Conservation (phyloP, 805 yeast species). For the Schwanniomyces polymorphus region DNA sequence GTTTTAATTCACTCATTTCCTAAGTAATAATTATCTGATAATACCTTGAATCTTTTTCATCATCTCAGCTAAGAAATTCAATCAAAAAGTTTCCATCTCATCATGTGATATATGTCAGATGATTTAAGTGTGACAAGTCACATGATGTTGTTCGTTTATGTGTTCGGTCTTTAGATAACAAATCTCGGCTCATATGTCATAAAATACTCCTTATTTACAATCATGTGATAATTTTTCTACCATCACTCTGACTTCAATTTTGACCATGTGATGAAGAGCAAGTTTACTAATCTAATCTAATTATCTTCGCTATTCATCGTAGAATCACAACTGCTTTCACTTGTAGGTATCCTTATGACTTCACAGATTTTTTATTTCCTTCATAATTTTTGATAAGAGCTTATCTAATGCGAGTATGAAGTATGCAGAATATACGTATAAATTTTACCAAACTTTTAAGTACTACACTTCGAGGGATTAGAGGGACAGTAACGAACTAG, state of each 20-base stretch:
- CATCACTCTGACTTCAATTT: too few relatives aligned
- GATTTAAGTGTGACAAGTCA: neutral
- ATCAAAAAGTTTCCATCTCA: neutral
- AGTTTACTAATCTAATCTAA: too few relatives aligned
- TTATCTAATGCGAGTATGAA: neutral
- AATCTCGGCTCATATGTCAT: too few relatives aligned
- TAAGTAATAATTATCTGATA: neutral
- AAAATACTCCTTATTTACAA: too few relatives aligned
- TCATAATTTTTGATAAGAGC: neutral
- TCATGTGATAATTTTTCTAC: too few relatives aligned
- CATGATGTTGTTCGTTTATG: neutral
- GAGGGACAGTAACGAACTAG: too few relatives aligned
- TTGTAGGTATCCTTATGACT: neutral
- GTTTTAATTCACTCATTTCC: slow-evolving; percentile 14
- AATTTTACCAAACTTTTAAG: neutral
- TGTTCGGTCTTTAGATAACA: too few relatives aligned
- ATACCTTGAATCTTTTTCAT: neutral
- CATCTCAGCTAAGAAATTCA: neutral
- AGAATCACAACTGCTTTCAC: neutral
- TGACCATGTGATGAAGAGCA: too few relatives aligned
- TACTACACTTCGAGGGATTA: too few relatives aligned
- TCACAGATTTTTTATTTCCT: too few relatives aligned
- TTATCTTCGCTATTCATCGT: too few relatives aligned
- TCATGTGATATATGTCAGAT: neutral
- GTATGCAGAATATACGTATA: neutral